A percentile compares a stretch with the other conserved stretches of the same genome.
Evolutionary conservation across 177 flowering plant genomes (phyloP).

Genomic region (Telopea speciosissima): DNA sequence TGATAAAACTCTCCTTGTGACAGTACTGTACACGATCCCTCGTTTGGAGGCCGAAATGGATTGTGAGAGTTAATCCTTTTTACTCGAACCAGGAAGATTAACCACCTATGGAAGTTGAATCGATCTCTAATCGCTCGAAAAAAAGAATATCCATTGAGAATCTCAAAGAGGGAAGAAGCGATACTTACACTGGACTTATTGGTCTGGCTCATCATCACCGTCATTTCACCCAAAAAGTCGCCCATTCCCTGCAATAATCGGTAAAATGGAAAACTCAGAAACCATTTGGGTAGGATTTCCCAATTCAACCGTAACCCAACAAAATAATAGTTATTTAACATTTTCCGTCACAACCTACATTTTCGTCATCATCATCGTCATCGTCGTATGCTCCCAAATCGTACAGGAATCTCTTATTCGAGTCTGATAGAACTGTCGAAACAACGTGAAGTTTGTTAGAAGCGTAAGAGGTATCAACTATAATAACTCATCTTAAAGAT

Average conservation of each 20-base stretch:
- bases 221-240: slow-evolving; percentile 72
- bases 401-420: slow-evolving; percentile 73
- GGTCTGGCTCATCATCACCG: slow-evolving; percentile 55
- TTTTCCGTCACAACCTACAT: slow-evolving; percentile 28
- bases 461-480: not conserved
- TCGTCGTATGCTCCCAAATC: slow-evolving; percentile 78
- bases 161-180: not conserved
- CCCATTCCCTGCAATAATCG: slow-evolving; percentile 56
- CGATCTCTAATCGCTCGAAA: too few species aligned
- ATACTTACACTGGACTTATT: slow-evolving; percentile 37
- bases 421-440: slow-evolving; percentile 73
- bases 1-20: too few species aligned
- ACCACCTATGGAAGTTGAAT: too few species aligned
- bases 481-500: not conserved
- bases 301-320: too few species aligned
- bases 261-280: not conserved
- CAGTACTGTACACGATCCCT: too few species aligned
- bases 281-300: not conserved
- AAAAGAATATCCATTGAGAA: not conserved
- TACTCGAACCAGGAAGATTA: not conserved
- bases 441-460: too few species aligned
- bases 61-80: too few species aligned
- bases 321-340: not conserved
- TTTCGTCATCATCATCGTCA: slow-evolving; percentile 60
- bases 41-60: too few species aligned